Evolutionary conservation across 2,329 filamentous ascomycete species (phyloP), one percentile per base, ranked within the genome.

Genomic region (Colletotrichum euphorbiae): DNA sequence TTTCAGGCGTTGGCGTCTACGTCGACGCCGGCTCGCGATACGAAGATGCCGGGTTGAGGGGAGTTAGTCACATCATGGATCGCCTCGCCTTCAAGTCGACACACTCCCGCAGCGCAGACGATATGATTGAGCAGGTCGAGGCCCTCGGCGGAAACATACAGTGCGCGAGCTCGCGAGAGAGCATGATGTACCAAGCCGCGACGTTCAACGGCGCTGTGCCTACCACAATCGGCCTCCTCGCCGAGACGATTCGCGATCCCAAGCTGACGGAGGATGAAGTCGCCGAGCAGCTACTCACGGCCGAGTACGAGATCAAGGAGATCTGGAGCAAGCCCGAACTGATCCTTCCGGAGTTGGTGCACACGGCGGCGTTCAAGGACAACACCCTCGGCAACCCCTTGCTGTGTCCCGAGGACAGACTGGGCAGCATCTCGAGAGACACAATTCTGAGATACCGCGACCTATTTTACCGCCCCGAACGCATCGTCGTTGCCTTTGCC

Each of bases 271-370:
- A 97, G 28, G 89, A 93, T 19, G 96, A 99, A 80, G 92, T 99
- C 0, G 81, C 86, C 19, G 89, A 94, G 77, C 96, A 99, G 81
- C 84, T 99, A 21, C 89, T 92, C 77, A 98, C 95, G 6, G 96
- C 95, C 8, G 89, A 94, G 59, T 99, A 98, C 77, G 96, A 99
- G 81, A 96, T 99, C 78, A 89, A 90, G 24, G 88, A 98, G 83
- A 98, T 99, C 64, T 99, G 96, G 96, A 91, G 91, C 74, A 98
- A 97, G 84, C 94, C 96, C 0, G 95, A 98, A 75, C 87, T 99
- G 63, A 98, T 99, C 73, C 83, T 99, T 69, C 96, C 96, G 0
- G 96, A 99, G 81, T 82, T 99, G 73, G 91, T 98, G 42, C 96
- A 99, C 79, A 96, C 94, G 83, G 94, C 96, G 9, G 96, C 94